Evolutionary conservation across 1,284 basidiomycete species (phyloP), one percentile per base, ranked within the genome.

Genomic region (Peniophora sp.): DNA sequence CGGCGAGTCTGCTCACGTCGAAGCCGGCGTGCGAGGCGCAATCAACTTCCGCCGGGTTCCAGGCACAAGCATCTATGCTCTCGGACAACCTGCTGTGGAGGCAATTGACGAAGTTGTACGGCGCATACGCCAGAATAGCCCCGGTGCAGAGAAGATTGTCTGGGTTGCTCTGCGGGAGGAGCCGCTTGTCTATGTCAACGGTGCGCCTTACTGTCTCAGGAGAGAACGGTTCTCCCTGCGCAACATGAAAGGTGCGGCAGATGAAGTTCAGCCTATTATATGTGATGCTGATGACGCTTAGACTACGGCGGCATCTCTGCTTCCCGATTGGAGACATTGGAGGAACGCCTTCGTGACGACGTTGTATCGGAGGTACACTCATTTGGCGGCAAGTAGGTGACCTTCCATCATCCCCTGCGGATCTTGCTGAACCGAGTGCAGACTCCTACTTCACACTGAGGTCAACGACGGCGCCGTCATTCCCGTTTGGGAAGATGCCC

Each of bases 111-210:
- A 87, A 49, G 93, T 97, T 1, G 79, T 97, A 10, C 67, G 73
- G 2, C 74, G 80, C n/a, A 76, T 93, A 46, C 83, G 81, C 54
- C 64, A 70, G 14, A 73, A 78, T 0, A 78, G 88, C 58, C 83
- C 88, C 0, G 65, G 68, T 11, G 74, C 83, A 0, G 74, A 74
- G 10, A 77, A 77, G 39, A 79, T 96, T 23, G 77, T 92, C 10
- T 99, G 96, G 97, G 83, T 99, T 52, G 95, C 94, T 22, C 70
- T 99, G 32, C 76, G 95, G 17, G 93, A 94, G 60, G 96, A 99
- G 65, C 96, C 96, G 0, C 79, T 99, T 48, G 90, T 97, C 1
- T 95, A 96, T 62, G 83, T 99, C 61, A 97, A 97, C 59, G 92
- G 90, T 35, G 80, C 83, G 10, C 88, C 87, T 1, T 89, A 87